Conservation (phyloP, 2,329 filamentous ascomycete genomes). For the Fusarium fracticaudum region DNA sequence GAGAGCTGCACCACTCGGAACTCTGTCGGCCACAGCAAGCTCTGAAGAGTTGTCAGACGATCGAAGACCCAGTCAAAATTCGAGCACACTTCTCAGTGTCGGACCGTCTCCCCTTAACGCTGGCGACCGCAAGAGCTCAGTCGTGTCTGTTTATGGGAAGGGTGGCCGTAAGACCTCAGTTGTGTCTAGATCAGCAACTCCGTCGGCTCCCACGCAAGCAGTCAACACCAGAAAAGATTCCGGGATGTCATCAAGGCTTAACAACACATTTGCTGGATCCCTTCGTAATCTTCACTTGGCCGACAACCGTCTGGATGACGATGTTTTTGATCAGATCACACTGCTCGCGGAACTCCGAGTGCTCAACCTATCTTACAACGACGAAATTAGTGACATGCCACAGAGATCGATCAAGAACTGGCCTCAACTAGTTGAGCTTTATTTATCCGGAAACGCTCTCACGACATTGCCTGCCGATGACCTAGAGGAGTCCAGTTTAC, state of each 20-base stretch:
- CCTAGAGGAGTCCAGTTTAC: conserved; percentile 84
- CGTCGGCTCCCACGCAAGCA: conserved; percentile 58
- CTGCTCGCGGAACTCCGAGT: conserved; percentile 84
- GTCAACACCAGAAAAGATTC: conserved; percentile 82
- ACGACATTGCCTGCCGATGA: conserved; percentile 93
- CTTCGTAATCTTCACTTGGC: conserved; percentile 87
- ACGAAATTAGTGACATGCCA: conserved; percentile 86
- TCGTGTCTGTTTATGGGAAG: conserved; percentile 82
- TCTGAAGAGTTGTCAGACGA: conserved; percentile 78
- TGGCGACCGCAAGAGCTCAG: conserved; percentile 80
- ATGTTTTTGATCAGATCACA: conserved; percentile 91
- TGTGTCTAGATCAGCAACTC: conserved; percentile 72
- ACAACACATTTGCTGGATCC: conserved; percentile 88
- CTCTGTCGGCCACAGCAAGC: conserved; percentile 70
- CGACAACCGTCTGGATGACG: conserved; percentile 93
- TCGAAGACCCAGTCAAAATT: conserved; percentile 86
- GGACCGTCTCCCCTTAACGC: conserved; percentile 74
- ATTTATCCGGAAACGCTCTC: conserved; percentile 93
- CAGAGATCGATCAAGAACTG: conserved; percentile 87
- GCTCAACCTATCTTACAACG: conserved; percentile 94
- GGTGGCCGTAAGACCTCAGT: conserved; percentile 87
- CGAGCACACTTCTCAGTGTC: conserved; percentile 78
- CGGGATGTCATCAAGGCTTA: conserved; percentile 79
- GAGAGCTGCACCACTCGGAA: conserved; percentile 53
- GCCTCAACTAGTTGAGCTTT: conserved; percentile 90